A percentile compares a stretch with the other conserved stretches of the same genome.
phyloP scores from a whole-genome alignment of 2,329 filamentous ascomycete genomes.

The Aspergillus calidoustus region DNA sequence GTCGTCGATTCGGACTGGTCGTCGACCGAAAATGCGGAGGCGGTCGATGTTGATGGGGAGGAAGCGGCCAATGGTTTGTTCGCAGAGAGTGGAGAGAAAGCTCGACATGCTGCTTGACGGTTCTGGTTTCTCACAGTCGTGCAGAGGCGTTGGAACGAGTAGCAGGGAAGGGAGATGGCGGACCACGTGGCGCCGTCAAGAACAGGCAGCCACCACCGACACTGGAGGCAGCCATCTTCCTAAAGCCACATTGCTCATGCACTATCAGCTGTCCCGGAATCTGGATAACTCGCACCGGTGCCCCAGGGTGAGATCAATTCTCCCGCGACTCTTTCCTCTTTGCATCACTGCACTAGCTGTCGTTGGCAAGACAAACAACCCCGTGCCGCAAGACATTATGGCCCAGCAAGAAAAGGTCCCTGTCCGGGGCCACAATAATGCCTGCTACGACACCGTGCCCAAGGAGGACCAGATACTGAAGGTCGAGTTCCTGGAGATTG shows the following conservation, averaged over 20 bases:
- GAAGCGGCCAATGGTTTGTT: slow-evolving; percentile 14
- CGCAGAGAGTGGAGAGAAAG: slow-evolving; percentile 15
- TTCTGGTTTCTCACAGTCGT: too few species aligned
- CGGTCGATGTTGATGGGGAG: slow-evolving; percentile 11
- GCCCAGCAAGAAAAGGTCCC: slow-evolving; percentile 17
- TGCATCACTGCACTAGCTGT: slow-evolving; percentile 10
- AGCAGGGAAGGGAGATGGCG: too few species aligned
- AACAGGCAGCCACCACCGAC: too few species aligned
- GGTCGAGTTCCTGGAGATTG: slow-evolving; percentile 18
- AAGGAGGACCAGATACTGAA: slow-evolving; percentile 3
- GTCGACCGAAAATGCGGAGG: slow-evolving; percentile 13
- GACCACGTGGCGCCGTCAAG: too few species aligned
- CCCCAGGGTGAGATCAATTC: background rate
- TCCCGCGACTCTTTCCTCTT: slow-evolving; percentile 8
- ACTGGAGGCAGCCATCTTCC: too few species aligned
- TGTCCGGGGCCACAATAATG: slow-evolving; percentile 17
- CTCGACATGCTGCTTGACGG: background rate
- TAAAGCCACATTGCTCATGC: too few species aligned
- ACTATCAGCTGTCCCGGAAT: too few species aligned
- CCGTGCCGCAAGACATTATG: slow-evolving; percentile 5
- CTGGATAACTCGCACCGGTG: too few species aligned
- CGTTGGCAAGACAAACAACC: slow-evolving; percentile 7
- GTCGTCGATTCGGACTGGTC: slow-evolving; percentile 5
- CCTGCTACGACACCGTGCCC: slow-evolving; percentile 19
- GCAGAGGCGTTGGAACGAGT: too few species aligned